Conservation (phyloP, 306 rosid species). For the Albizia julibrissin region DNA sequence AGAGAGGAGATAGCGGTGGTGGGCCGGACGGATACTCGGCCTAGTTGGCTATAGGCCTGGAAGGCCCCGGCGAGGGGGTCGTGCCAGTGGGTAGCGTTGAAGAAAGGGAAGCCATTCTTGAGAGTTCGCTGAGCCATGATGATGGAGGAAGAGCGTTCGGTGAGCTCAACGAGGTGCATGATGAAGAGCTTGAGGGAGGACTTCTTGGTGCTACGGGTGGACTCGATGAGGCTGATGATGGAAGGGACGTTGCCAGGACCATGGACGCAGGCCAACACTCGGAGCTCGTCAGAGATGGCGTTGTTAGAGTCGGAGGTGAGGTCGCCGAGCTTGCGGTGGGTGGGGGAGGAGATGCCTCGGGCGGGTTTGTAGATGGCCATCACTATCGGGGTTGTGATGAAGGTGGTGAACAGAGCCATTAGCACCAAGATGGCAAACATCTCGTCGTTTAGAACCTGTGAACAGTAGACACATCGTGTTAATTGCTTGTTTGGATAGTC, state of each 20-base stretch:
- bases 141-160: background rate
- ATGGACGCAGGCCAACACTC: constrained; percentile 74
- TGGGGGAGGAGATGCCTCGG: constrained; percentile 30
- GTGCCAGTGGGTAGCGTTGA: constrained; percentile 49
- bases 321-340: constrained; percentile 9
- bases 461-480: background rate
- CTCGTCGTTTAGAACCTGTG: constrained; percentile 81
- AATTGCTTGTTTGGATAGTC: too few relatives aligned
- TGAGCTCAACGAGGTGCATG: constrained; percentile 3
- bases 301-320: background rate
- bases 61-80: constrained; percentile 59
- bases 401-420: constrained; percentile 90
- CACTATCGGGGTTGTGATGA: constrained; percentile 78
- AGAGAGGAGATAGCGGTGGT: constrained; percentile 71
- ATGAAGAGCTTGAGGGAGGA: constrained; percentile 4
- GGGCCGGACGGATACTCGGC: constrained; percentile 57
- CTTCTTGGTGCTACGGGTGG: background rate
- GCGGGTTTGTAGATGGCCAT: constrained; percentile 78
- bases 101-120: constrained; percentile 75
- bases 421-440: constrained; percentile 80
- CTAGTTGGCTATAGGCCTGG: constrained; percentile 59
- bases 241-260: constrained; percentile 62
- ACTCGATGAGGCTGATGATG: constrained; percentile 51
- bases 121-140: constrained; percentile 38
- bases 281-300: constrained; percentile 38